Evolutionary conservation across 208 protist genomes (phyloP), one percentile per base, ranked within the genome.

Genomic region (Giardia duodenalis): DNA sequence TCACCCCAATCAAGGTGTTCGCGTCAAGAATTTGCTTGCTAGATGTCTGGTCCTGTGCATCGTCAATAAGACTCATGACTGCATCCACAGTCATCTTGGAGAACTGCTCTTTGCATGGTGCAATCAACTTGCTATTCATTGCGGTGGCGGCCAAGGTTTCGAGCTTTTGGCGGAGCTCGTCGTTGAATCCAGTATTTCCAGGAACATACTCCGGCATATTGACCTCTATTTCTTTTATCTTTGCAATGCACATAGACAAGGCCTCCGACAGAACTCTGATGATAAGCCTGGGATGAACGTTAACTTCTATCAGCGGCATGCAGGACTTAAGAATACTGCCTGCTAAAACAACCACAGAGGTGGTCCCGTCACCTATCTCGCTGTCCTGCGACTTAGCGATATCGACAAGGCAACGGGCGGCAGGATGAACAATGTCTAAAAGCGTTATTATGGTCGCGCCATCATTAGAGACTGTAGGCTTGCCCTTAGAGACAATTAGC

Each of bases 391-490:
- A 97, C 92, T 97, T 97, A 2, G 99, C 98, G 95, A 99, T 99
- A 93, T 99, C 98, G 44, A 99, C 98, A 30, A 99, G 96, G 47
- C 97, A 97, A 92, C 96, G 95, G 44, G 98, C 98, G 45, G 99
- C 99, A 43, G 99, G 99, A 95, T 99, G 99, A 43, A 99, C 98
- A 96, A 99, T 98, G 94, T 99, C 98, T 30, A 99, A 96, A 47
- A 99, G 94, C 94, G 98, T 98, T 96, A 99, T 99, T 67, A 99
- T 98, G 19, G 99, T 99, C 0, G 99, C 99, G 76, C 99, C 99
- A 95, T 99, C 99, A 95, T 99, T 99, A 47, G 98, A 99, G 93
- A 99, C 99, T 4, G n/a, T 88, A n/a, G 92, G 57, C 4, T 95
- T 93, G 19, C 94, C 94, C 0, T 92, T 0, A 30, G n/a, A 67